These are phyloP conservation scores for Yarrowia sp. DNA, from an alignment of 805 yeast genomes.

Conservation along the genomic window DNA sequence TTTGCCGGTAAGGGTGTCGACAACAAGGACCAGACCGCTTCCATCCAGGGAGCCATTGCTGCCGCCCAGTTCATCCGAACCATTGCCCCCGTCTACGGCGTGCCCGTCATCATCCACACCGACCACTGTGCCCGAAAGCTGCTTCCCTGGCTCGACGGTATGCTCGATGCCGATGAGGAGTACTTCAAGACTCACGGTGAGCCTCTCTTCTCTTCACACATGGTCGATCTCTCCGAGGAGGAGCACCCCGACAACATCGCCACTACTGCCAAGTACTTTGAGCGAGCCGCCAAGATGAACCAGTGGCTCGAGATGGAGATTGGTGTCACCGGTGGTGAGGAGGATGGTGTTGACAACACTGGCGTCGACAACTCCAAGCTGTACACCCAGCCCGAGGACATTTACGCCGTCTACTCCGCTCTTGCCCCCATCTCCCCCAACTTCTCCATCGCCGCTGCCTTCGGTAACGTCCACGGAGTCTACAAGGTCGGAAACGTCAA, in stretches of 20 bases:
- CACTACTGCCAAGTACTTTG: constrained; percentile 91
- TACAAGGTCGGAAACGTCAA: constrained; percentile 99
- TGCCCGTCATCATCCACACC: constrained; percentile 95
- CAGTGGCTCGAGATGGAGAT: constrained; percentile 99
- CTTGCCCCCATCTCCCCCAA: constrained; percentile 88
- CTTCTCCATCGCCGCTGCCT: constrained; percentile 99
- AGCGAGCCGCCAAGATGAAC: constrained; percentile 87
- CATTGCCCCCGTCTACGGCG: constrained; percentile 92
- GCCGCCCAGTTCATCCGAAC: constrained; percentile 98
- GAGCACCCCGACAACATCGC: constrained; percentile 92
- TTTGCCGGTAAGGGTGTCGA: constrained; percentile 99
- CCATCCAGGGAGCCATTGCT: constrained; percentile 92
- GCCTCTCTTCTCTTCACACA: constrained; percentile 97
- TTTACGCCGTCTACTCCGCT: constrained; percentile 86
- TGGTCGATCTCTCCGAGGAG: constrained; percentile 98
- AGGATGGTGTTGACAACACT: constrained; percentile 99
- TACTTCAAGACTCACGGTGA: constrained; percentile 82
- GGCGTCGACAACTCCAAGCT: constrained; percentile 79
- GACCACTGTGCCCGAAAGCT: constrained; percentile 99
- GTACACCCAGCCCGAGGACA: constrained; percentile 95
- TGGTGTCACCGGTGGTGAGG: constrained; percentile 99
- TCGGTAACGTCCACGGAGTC: constrained; percentile 99
- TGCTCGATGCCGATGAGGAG: constrained; percentile 94
- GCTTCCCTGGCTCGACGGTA: constrained; percentile 98
- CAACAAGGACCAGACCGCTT: constrained; percentile 90